Conservation (phyloP, 176 grass and related monocot species). For the Alloteropsis semialata region DNA sequence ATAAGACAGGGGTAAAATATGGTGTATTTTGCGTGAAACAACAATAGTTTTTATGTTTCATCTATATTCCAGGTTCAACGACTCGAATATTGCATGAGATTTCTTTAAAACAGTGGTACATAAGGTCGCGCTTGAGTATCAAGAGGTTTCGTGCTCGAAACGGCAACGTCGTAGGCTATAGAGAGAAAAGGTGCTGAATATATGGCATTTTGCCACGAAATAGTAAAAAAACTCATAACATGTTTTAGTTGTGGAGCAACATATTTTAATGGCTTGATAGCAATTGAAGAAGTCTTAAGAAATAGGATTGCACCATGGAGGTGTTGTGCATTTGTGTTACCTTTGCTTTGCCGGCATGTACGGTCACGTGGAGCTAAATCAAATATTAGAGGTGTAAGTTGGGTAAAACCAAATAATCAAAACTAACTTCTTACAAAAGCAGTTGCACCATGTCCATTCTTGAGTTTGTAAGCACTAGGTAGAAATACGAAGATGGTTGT, state of each 20-base stretch:
- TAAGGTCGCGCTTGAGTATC: not conserved
- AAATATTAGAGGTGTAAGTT: not conserved
- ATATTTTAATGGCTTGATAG: too few relatives aligned
- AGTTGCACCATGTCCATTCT: not conserved
- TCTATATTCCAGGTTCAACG: not conserved
- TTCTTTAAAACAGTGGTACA: not conserved
- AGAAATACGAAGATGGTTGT: not conserved
- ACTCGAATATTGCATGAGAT: not conserved
- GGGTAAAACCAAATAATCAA: not conserved
- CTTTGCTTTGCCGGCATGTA: too few relatives aligned
- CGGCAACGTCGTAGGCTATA: not conserved
- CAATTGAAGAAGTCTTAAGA: too few relatives aligned
- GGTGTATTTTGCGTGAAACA: not conserved
- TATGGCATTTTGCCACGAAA: too few relatives aligned
- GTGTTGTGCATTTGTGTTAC: too few relatives aligned
- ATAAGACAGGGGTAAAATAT: not conserved
- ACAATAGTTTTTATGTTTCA: not conserved
- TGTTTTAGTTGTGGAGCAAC: too few relatives aligned
- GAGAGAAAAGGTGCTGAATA: not conserved
- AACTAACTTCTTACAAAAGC: not conserved
- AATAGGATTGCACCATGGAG: too few relatives aligned
- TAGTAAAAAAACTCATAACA: too few relatives aligned
- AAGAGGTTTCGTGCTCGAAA: not conserved
- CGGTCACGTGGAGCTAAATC: too few relatives aligned
- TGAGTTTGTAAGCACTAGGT: not conserved